These are phyloP conservation scores for Trichoderma breve DNA, from an alignment of 2,329 filamentous ascomycete species.

Conservation along the genomic window DNA sequence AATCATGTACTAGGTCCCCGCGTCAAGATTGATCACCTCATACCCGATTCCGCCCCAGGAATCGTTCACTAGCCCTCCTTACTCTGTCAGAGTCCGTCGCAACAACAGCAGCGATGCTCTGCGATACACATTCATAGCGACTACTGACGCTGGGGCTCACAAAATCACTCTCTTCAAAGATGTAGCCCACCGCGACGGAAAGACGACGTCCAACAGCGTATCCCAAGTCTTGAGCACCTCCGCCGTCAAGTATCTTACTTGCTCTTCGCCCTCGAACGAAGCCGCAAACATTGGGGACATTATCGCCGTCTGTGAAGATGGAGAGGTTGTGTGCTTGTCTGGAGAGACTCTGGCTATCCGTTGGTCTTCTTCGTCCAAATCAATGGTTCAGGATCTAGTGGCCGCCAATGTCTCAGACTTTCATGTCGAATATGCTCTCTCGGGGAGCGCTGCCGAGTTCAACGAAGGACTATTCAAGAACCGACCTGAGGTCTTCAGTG, in stretches of 20 bases:
- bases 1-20: conserved; percentile 49
- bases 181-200: conserved; percentile 48
- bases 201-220: conserved; percentile 51
- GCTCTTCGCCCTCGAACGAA: conserved; percentile 30
- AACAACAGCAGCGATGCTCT: conserved; percentile 47
- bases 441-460: conserved; percentile 47
- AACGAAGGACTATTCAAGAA: conserved; percentile 55
- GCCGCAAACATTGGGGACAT: conserved; percentile 39
- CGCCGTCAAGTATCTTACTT: conserved; percentile 37
- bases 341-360: conserved; percentile 45
- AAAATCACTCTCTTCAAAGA: conserved; percentile 62
- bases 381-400: conserved; percentile 37
- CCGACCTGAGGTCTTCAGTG: conserved; percentile 50
- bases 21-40: conserved; percentile 61
- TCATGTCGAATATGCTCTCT: conserved; percentile 50
- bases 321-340: conserved; percentile 60
- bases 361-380: conserved; percentile 37
- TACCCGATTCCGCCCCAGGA: conserved; percentile 66
- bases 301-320: conserved; percentile 58
- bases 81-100: conserved; percentile 55
- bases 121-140: conserved; percentile 62
- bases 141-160: conserved; percentile 45
- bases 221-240: conserved; percentile 43
- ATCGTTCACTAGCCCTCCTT: conserved; percentile 60
- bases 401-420: conserved; percentile 37